Conservation (phyloP, 2,329 filamentous ascomycete genomes). For the Gaeumannomyces sp. region DNA sequence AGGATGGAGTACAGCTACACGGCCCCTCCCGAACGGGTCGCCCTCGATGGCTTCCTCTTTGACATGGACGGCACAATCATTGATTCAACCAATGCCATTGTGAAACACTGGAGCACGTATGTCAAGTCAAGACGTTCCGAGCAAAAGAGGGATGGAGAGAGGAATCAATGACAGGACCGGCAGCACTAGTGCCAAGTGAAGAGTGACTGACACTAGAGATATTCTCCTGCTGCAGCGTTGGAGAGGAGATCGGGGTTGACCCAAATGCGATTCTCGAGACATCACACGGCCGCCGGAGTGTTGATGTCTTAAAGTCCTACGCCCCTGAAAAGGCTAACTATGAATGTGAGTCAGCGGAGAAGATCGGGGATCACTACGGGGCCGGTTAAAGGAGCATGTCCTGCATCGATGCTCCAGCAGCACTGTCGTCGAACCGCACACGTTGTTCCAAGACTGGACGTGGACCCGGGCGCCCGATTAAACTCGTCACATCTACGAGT, state of each 20-base stretch:
- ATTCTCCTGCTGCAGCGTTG: conserved; percentile 48
- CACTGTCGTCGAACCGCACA: no score
- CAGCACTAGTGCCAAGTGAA: background rate
- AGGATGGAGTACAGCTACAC: conserved; percentile 25
- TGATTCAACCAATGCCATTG: conserved; percentile 70
- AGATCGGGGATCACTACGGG: background rate
- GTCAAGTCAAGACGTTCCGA: conserved; percentile 18
- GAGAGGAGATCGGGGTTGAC: conserved; percentile 74
- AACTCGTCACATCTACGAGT: no score
- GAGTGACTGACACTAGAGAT: background rate
- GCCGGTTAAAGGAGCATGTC: background rate
- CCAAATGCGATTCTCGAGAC: conserved; percentile 81
- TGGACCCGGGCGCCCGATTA: no score
- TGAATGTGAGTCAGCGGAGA: conserved; percentile 64
- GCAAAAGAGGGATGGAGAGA: background rate
- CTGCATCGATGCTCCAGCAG: background rate
- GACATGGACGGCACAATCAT: conserved; percentile 83
- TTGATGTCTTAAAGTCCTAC: conserved; percentile 75
- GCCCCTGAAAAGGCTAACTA: conserved; percentile 82
- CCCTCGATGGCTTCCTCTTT: conserved; percentile 56
- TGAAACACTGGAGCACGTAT: conserved; percentile 70
- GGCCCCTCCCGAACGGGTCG: conserved; percentile 37
- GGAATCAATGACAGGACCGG: no score
- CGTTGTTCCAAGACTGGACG: no score
- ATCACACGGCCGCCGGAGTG: conserved; percentile 83